These are phyloP conservation scores for Pyrenophora seminiperda DNA, from an alignment of 2,329 filamentous ascomycete species.

Conservation along the genomic window DNA sequence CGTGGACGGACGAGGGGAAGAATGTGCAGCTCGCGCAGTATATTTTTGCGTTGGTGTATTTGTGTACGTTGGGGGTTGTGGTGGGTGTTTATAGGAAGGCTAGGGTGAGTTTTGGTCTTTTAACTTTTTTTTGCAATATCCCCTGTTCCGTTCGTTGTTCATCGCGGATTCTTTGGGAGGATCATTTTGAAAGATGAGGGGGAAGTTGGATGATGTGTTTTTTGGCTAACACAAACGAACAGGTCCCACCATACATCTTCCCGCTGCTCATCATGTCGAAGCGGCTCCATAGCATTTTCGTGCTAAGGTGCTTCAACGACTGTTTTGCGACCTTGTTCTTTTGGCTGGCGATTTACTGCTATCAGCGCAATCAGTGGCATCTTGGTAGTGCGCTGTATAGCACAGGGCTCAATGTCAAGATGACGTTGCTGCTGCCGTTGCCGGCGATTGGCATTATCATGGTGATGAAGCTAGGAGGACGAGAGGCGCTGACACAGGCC, in stretches of 20 bases:
- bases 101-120: slow-evolving; percentile 56
- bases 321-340: slow-evolving; percentile 84
- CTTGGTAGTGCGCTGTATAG: slow-evolving; percentile 74
- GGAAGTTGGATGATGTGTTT: not conserved
- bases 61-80: slow-evolving; percentile 75
- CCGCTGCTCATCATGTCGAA: slow-evolving; percentile 87
- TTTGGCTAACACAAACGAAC: slow-evolving; percentile 1
- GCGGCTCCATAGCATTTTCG: slow-evolving; percentile 88
- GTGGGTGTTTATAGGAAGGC: slow-evolving; percentile 80
- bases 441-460: slow-evolving; percentile 80
- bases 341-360: slow-evolving; percentile 78
- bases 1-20: slow-evolving; percentile 74
- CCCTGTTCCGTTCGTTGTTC: too few species aligned
- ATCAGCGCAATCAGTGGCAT: slow-evolving; percentile 76
- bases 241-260: slow-evolving; percentile 86
- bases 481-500: slow-evolving; percentile 68
- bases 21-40: slow-evolving; percentile 82
- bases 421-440: slow-evolving; percentile 82
- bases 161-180: too few species aligned
- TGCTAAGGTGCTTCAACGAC: slow-evolving; percentile 95
- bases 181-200: not conserved
- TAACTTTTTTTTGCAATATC: too few species aligned
- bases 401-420: slow-evolving; percentile 87
- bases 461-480: slow-evolving; percentile 72
- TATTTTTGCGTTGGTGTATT: slow-evolving; percentile 80